phyloP scores from a whole-genome alignment of 441 rosid species.

The Croton setiger region DNA sequence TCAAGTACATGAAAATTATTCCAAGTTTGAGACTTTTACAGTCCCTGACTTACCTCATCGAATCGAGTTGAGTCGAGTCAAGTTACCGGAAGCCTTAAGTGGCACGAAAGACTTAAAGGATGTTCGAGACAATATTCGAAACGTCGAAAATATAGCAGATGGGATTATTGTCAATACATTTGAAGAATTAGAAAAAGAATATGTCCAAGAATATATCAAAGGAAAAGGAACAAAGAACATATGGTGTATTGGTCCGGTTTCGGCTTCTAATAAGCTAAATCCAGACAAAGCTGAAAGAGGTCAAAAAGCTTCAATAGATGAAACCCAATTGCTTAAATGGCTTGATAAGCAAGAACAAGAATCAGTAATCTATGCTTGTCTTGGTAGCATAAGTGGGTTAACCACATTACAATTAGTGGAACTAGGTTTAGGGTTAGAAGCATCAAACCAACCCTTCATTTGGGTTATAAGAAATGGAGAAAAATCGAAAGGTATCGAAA shows the following conservation, averaged over 20 bases:
- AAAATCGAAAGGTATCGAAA: conserved; percentile 25
- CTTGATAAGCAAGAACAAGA: conserved; percentile 28
- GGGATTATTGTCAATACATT: conserved; percentile 41
- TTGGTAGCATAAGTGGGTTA: conserved; percentile 40
- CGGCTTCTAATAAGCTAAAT: conserved; percentile 26
- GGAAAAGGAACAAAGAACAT: conserved; percentile 24
- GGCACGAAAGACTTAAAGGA: conserved; percentile 24
- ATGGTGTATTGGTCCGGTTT: conserved; percentile 53
- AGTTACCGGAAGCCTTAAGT: conserved; percentile 25
- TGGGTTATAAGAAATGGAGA: conserved; percentile 50
- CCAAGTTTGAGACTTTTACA: conserved; percentile 34
- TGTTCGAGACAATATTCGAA: conserved; percentile 21
- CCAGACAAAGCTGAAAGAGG: conserved; percentile 40
- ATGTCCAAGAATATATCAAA: conserved; percentile 22
- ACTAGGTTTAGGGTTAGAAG: conserved; percentile 45
- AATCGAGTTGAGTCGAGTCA: conserved; percentile 37
- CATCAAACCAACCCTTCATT: conserved; percentile 35
- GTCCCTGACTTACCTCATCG: conserved; percentile 47
- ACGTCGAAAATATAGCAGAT: conserved; percentile 21
- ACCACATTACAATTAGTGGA: conserved; percentile 32
- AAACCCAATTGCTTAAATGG: conserved; percentile 29
- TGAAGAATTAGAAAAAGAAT: conserved; percentile 42
- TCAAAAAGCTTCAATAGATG: conserved; percentile 15
- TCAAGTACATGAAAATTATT: conserved; percentile 10
- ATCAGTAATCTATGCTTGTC: conserved; percentile 40